phyloP scores from a whole-genome alignment of 306 rosid species.

The Senna tora region DNA sequence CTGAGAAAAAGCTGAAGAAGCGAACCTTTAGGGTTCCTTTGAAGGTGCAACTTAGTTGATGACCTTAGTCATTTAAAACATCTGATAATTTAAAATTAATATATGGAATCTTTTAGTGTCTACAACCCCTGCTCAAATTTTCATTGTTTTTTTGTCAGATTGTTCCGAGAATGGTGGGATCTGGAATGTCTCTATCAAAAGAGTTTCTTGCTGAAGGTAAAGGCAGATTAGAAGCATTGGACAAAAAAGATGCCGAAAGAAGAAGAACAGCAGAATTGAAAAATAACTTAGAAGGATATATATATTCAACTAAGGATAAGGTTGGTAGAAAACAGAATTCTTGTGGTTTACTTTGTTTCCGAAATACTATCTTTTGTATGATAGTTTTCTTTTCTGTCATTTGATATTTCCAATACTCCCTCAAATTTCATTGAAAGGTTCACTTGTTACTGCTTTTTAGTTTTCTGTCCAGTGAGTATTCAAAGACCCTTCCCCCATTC shows the following conservation, averaged over 20 bases:
- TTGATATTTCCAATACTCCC: slow-evolving; percentile 9
- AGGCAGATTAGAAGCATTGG: slow-evolving; percentile 71
- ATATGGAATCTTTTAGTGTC: slow-evolving; percentile 18
- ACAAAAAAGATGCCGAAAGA: slow-evolving; percentile 87
- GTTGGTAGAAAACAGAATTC: slow-evolving; percentile 48
- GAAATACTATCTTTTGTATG: slow-evolving; percentile 14
- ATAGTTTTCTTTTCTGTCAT: slow-evolving; percentile 8
- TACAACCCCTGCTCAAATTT: slow-evolving; percentile 15
- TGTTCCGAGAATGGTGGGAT: slow-evolving; percentile 70
- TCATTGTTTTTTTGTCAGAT: slow-evolving; percentile 51
- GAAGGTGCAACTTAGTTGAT: slow-evolving; percentile 59
- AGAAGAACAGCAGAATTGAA: slow-evolving; percentile 91
- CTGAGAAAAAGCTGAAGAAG: slow-evolving; percentile 82
- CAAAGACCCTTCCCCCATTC: neutral
- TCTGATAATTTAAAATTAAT: slow-evolving; percentile 8
- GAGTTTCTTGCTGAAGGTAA: slow-evolving; percentile 81
- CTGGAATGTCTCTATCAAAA: slow-evolving; percentile 66
- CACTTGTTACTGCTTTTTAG: neutral
- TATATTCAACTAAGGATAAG: slow-evolving; percentile 91
- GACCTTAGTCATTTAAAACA: neutral
- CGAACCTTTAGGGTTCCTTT: slow-evolving; percentile 84
- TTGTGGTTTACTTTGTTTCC: slow-evolving; percentile 25
- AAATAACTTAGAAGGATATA: slow-evolving; percentile 91
- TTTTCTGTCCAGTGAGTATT: neutral
- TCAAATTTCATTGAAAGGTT: slow-evolving; percentile 9